Base-by-base conservation (phyloP, 2,329 filamentous ascomycete species). In the Emmonsiellopsis sp. region DNA sequence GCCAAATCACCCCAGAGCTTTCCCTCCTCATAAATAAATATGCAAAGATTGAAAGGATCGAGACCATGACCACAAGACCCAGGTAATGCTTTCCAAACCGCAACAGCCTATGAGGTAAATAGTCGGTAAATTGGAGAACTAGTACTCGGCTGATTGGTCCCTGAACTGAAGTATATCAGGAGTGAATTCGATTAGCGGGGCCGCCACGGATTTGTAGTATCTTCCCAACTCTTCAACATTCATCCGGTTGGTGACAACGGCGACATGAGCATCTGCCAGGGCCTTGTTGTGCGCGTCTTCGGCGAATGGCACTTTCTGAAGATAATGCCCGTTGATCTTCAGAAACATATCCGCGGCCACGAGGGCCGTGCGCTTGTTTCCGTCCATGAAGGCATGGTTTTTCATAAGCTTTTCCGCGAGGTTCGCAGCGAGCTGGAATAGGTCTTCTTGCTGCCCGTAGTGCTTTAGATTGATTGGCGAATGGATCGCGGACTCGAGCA, bases 291-390 rank as follows among this genome's bases (percentile, higher is more conserved):
- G 26, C 9, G 7, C 1, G 45, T 58, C 52, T 2, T 53, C 34
- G 15, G 41, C 54, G 7, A 55, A 43, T 31, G 56, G 56, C 38
- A 50, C 52, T 41, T 56, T 52, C 48, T 62, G 60, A 42, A 65
- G 61, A n/a, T 54, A 45, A 45, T 59, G 63, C 5, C 64, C 61
- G 43, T 67, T 67, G 31, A 65, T 59, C 52, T 58, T 62, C 20
- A 67, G 53, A 38, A 67, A 66, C 59, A 66, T 63, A 49, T 65
- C 62, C 32, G 62, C 65, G 3, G 65, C 62, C 5, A 66, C 40
- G 35, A 67, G 57, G 5, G 62, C 64, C 40, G 61, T 65, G 16
- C 63, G 58, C 55, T 68, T 67, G 50, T 67, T 67, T 34, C 64
- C 63, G 54, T 66, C 63, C 48, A 57, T 52, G 53, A 58, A 67